A percentile compares a stretch with the other conserved stretches of the same genome.
Evolutionary conservation across 1,284 basidiomycete genomes (phyloP).

Genomic region (Trametes sp.): DNA sequence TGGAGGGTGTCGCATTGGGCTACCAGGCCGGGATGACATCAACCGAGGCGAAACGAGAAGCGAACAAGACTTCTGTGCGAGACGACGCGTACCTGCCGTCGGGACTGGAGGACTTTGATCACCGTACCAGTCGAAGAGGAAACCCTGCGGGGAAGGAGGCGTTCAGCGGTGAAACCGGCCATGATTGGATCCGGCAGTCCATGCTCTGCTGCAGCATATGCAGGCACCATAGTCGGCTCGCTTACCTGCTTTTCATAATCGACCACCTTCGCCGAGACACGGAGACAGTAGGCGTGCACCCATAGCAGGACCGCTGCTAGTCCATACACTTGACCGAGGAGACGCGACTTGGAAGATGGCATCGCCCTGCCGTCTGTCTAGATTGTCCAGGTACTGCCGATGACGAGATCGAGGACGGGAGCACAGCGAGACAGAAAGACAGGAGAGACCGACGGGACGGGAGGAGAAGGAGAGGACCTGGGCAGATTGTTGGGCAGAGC

Average conservation of each 20-base stretch:
- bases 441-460: neutral
- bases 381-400: neutral
- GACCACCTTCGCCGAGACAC: slow-evolving; percentile 10
- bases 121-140: slow-evolving; percentile 59
- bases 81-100: slow-evolving; percentile 49
- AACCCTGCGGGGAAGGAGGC: slow-evolving; percentile 47
- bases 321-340: slow-evolving; percentile 1
- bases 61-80: neutral
- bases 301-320: slow-evolving; percentile 9
- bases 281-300: neutral
- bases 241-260: slow-evolving; percentile 25
- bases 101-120: slow-evolving; percentile 55
- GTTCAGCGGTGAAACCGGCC: slow-evolving; percentile 4
- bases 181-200: neutral
- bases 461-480: neutral
- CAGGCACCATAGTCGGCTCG: neutral
- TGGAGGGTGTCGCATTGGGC: slow-evolving; percentile 65
- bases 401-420: neutral
- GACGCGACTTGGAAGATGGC: neutral
- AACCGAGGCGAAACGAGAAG: slow-evolving; percentile 11
- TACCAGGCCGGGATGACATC: slow-evolving; percentile 28
- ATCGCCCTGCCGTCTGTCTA: slow-evolving; percentile 3
- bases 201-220: neutral
- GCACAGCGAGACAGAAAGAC: neutral
- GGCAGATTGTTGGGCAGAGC: neutral